These are phyloP conservation scores for Tolypocladium tundrense DNA, from an alignment of 2,329 filamentous ascomycete species.

Conservation along the genomic window DNA sequence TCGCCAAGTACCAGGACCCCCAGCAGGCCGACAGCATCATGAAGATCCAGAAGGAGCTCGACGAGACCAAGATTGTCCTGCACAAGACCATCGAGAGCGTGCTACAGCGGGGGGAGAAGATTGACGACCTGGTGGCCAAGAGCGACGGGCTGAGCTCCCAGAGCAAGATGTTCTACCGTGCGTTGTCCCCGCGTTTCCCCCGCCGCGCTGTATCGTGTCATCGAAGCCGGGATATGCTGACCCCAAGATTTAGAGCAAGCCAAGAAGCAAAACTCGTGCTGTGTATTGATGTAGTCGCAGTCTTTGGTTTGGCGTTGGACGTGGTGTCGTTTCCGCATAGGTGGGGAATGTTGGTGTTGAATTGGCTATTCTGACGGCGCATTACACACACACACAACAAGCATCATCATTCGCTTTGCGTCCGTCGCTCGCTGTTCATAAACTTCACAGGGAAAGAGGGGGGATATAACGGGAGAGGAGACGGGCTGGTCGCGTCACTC, in stretches of 20 bases:
- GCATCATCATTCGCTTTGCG: slow-evolving; percentile 6
- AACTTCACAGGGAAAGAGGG: neutral
- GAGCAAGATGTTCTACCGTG: slow-evolving; percentile 97
- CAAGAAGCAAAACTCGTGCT: slow-evolving; percentile 76
- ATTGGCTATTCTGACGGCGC: slow-evolving; percentile 21
- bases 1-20: slow-evolving; percentile 70
- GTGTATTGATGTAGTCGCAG: slow-evolving; percentile 50
- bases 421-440: neutral
- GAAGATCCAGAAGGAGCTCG: slow-evolving; percentile 92
- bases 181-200: slow-evolving; percentile 15
- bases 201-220: neutral
- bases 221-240: slow-evolving; percentile 1
- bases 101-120: slow-evolving; percentile 88
- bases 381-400: slow-evolving; percentile 8
- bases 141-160: slow-evolving; percentile 81
- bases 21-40: slow-evolving; percentile 82
- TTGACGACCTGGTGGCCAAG: slow-evolving; percentile 88
- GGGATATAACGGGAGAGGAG: neutral
- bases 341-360: slow-evolving; percentile 15
- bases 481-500: neutral
- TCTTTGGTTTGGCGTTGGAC: slow-evolving; percentile 21
- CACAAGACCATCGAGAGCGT: slow-evolving; percentile 92
- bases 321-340: slow-evolving; percentile 17
- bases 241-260: slow-evolving; percentile 39
- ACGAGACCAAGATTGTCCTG: slow-evolving; percentile 94